Conservation (phyloP, 306 rosid species). For the Boehmeria nivea region DNA sequence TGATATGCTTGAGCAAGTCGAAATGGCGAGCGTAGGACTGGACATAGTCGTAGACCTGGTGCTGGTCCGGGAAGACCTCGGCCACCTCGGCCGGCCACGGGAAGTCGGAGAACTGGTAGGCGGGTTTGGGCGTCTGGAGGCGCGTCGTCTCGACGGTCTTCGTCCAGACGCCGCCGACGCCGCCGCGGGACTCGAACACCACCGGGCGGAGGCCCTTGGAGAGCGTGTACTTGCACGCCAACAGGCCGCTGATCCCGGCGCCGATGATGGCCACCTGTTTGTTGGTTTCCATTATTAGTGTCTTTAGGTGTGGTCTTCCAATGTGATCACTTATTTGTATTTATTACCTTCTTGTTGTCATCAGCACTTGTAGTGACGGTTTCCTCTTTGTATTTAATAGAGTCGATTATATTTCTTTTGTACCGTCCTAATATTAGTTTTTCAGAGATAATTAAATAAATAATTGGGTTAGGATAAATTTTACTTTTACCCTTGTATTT, state of each 20-base stretch:
- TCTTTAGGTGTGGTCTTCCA: too few species aligned
- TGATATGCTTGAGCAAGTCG: constrained; percentile 36
- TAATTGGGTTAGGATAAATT: too few species aligned
- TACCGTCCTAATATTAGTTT: too few species aligned
- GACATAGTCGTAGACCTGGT: constrained; percentile 35
- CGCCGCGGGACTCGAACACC: constrained; percentile 42
- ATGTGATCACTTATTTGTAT: too few species aligned
- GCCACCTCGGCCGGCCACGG: constrained; percentile 55
- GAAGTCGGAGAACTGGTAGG: constrained; percentile 54
- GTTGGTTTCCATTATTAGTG: too few species aligned
- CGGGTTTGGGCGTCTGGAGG: constrained; percentile 47
- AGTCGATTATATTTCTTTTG: too few species aligned
- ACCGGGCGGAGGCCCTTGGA: constrained; percentile 47
- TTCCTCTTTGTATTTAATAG: too few species aligned
- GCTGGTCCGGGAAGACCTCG: constrained; percentile 29
- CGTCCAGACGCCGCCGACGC: constrained; percentile 59
- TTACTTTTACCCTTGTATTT: too few species aligned
- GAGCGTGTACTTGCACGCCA: constrained; percentile 52
- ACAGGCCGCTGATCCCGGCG: constrained; percentile 61
- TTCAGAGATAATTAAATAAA: too few species aligned
- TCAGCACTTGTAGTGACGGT: too few species aligned
- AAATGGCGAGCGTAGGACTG: constrained; percentile 44
- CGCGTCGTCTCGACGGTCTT: constrained; percentile 40
- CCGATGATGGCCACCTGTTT: constrained; percentile 43
- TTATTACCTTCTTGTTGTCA: too few species aligned